Percentiles rank a stretch among this genome's conserved stretches.
These are phyloP conservation scores for Ophiostoma sp. DNA, from an alignment of 2,329 filamentous ascomycete genomes.

Conservation along the genomic window DNA sequence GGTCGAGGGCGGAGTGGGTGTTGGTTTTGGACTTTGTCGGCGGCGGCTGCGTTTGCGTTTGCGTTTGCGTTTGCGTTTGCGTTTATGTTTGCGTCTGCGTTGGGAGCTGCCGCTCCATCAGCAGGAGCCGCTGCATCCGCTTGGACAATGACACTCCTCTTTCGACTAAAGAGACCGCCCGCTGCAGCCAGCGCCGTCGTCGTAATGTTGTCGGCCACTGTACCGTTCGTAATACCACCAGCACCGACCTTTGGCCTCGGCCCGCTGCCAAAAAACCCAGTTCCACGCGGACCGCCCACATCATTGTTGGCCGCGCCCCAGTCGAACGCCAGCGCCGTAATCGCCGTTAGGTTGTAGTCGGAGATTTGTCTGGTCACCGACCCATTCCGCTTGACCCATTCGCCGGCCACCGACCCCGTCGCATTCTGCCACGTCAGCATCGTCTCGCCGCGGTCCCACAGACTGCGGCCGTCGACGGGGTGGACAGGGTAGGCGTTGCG, in stretches of 20 bases:
- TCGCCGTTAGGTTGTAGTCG: slow-evolving; percentile 64
- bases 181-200: neutral
- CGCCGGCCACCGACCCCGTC: slow-evolving; percentile 73
- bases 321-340: slow-evolving; percentile 65
- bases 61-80: neutral
- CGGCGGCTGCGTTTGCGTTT: neutral
- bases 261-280: slow-evolving; percentile 4
- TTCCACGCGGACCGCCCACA: neutral
- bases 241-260: neutral
- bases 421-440: slow-evolving; percentile 71
- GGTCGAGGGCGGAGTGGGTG: neutral
- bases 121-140: neutral
- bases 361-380: slow-evolving; percentile 48
- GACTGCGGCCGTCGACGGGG: slow-evolving; percentile 27
- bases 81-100: neutral
- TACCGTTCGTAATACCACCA: neutral
- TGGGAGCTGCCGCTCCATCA: neutral
- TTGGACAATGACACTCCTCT: neutral
- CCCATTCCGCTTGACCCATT: slow-evolving; percentile 65
- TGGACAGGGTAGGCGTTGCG: slow-evolving; percentile 46
- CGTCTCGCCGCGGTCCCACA: slow-evolving; percentile 37
- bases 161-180: neutral
- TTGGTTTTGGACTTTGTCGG: neutral
- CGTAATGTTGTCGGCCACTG: neutral
- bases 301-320: slow-evolving; percentile 1